These are phyloP conservation scores for Boletus smithii DNA, from an alignment of 1,284 basidiomycete species.

Conservation along the genomic window DNA sequence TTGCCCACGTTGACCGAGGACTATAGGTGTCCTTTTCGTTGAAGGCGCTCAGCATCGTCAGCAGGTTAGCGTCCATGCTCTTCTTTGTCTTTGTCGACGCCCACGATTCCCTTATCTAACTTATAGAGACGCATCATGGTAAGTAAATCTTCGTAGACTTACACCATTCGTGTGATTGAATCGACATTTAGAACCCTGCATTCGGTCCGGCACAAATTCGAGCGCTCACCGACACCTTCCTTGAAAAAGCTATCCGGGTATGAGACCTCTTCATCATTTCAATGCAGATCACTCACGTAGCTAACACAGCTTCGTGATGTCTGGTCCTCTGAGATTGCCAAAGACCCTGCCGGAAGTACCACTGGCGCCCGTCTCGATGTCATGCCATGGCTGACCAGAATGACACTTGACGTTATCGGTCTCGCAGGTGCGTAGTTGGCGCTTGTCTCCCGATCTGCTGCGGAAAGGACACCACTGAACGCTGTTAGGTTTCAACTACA, in stretches of 20 bases:
- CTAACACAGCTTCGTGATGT: conserved; percentile 44
- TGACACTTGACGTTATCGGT: conserved; percentile 68
- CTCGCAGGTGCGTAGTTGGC: conserved; percentile 49
- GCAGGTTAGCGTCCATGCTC: conserved; percentile 17
- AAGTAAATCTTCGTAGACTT: background rate
- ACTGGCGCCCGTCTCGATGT: conserved; percentile 40
- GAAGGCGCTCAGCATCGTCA: conserved; percentile 29
- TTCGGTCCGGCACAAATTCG: conserved; percentile 55
- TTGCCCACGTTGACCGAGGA: background rate
- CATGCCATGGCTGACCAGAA: conserved; percentile 51
- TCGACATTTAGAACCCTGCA: conserved; percentile 48
- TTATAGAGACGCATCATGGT: conserved; percentile 30
- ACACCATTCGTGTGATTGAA: background rate
- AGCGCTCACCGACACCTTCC: conserved; percentile 53
- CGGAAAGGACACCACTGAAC: background rate
- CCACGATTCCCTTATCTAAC: background rate
- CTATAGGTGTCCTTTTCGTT: conserved; percentile 20
- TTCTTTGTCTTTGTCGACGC: background rate
- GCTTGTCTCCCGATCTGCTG: background rate
- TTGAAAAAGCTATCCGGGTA: conserved; percentile 51
- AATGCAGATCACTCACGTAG: background rate
- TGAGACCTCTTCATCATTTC: background rate
- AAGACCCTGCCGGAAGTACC: conserved; percentile 15
- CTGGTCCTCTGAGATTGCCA: conserved; percentile 35
- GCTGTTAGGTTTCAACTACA: background rate